phyloP scores from a whole-genome alignment of 2,329 filamentous ascomycete genomes.

The Hypocreales sp. region DNA sequence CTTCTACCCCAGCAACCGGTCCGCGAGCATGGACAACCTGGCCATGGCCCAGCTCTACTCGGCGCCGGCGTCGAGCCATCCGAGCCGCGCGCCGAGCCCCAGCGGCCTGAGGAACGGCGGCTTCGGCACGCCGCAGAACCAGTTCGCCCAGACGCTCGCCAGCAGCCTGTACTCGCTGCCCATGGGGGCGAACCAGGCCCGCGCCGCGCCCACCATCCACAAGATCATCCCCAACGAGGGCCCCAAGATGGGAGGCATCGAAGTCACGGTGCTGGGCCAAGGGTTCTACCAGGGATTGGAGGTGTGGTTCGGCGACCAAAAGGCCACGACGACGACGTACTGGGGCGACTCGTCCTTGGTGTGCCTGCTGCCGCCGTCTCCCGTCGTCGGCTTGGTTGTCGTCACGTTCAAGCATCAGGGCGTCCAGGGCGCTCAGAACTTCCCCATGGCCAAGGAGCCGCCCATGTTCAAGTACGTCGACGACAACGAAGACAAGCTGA shows the following conservation, averaged over 20 bases:
- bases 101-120: conserved; percentile 31
- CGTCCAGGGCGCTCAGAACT: conserved; percentile 19
- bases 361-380: conserved; percentile 59
- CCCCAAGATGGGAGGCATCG: conserved; percentile 67
- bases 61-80: conserved; percentile 54
- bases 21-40: conserved; percentile 50
- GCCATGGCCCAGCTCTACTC: conserved; percentile 52
- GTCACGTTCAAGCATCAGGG: conserved; percentile 51
- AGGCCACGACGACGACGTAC: conserved; percentile 57
- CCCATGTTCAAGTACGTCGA: conserved; percentile 59
- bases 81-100: conserved; percentile 67
- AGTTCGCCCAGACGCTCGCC: conserved; percentile 30
- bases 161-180: conserved; percentile 35
- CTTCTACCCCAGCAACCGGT: conserved; percentile 40
- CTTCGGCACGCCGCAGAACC: conserved; percentile 24
- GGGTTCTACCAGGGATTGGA: conserved; percentile 64
- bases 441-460: conserved; percentile 23
- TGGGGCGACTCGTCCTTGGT: conserved; percentile 72
- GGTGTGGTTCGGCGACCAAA: conserved; percentile 63
- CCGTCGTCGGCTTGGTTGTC: conserved; percentile 50
- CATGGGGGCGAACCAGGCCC: conserved; percentile 31
- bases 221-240: conserved; percentile 76
- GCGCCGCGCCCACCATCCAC: conserved; percentile 46
- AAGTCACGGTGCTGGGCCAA: conserved; percentile 72
- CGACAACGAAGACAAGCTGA: conserved; percentile 52